Percentiles rank a stretch among this genome's conserved stretches.
Evolutionary conservation across 352 stramenopile genomes (phyloP).

Genomic region (Globisporangium nodosum): DNA sequence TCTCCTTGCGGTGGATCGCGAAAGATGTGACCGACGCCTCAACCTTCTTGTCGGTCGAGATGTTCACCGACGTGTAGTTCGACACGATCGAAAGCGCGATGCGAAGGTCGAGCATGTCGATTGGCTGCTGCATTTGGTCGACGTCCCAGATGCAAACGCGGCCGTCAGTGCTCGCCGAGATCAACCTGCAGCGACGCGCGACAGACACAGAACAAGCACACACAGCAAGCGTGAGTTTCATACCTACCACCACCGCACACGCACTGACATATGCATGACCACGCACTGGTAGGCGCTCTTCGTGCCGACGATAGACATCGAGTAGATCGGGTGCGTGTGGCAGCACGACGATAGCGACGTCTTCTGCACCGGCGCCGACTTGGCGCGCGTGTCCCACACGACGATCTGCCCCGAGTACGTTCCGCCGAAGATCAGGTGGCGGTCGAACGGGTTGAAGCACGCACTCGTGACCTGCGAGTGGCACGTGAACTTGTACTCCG

Average conservation of each 20-base stretch:
- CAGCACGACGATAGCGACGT: slow-evolving; percentile 73
- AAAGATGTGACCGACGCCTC: slow-evolving; percentile 80
- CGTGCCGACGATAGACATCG: slow-evolving; percentile 74
- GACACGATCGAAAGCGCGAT: slow-evolving; percentile 77
- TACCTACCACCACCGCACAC: neutral
- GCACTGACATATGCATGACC: neutral
- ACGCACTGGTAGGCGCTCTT: slow-evolving; percentile 81
- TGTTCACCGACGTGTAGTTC: slow-evolving; percentile 59
- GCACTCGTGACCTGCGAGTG: slow-evolving; percentile 83
- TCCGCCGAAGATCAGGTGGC: slow-evolving; percentile 78
- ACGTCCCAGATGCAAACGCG: slow-evolving; percentile 84
- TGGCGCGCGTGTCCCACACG: slow-evolving; percentile 83
- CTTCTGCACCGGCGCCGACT: slow-evolving; percentile 76
- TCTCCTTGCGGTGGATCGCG: slow-evolving; percentile 75
- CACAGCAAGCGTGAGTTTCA: neutral
- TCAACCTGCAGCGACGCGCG: slow-evolving; percentile 39
- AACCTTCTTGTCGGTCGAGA: slow-evolving; percentile 79
- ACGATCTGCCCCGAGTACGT: slow-evolving; percentile 87
- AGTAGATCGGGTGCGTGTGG: slow-evolving; percentile 87
- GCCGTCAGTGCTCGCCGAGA: slow-evolving; percentile 82
- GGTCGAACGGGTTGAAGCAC: slow-evolving; percentile 86
- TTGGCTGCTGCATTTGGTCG: slow-evolving; percentile 74
- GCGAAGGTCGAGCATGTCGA: slow-evolving; percentile 81
- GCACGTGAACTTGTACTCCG: slow-evolving; percentile 85
- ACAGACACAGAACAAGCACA: neutral